These are phyloP conservation scores for Backusella mclennaniae DNA, from an alignment of 192 early-diverging fungal species.

Conservation along the genomic window DNA sequence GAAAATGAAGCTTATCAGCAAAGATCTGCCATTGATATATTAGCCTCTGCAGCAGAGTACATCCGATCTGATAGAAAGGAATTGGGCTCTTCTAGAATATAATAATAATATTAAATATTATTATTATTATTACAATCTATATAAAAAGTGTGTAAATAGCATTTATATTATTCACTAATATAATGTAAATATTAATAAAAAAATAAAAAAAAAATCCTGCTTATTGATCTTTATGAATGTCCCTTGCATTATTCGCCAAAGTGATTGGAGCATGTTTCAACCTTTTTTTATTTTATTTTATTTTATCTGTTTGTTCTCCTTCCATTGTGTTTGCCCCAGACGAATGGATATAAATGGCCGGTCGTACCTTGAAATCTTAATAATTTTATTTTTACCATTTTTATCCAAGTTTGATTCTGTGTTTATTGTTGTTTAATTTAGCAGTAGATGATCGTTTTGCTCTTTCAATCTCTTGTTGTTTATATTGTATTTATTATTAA, in stretches of 20 bases:
- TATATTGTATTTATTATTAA: background rate
- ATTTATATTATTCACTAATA: background rate
- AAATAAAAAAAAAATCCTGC: background rate
- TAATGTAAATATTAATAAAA: background rate
- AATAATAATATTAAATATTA: background rate
- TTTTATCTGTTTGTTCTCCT: background rate
- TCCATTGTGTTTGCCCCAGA: background rate
- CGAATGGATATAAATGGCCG: too few species aligned
- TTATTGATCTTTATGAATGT: background rate
- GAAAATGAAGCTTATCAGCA: slow-evolving; percentile 5
- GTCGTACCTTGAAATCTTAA: too few species aligned
- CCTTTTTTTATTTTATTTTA: background rate
- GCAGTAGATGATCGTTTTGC: background rate
- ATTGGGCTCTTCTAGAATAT: slow-evolving; percentile 5
- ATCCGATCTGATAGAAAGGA: slow-evolving; percentile 21
- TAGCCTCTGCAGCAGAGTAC: slow-evolving; percentile 30
- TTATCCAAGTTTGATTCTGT: background rate
- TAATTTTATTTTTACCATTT: background rate
- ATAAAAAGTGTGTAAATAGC: background rate
- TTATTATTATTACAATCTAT: background rate
- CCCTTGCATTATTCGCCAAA: background rate
- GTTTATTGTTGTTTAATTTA: too few species aligned
- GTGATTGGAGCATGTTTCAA: slow-evolving; percentile 5
- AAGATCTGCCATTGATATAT: slow-evolving; percentile 27
- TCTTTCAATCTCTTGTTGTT: background rate